A percentile compares a stretch with the other conserved stretches of the same genome.
These are phyloP conservation scores for Diospyros lotus DNA, from an alignment of 148 eudicot species.

Conservation along the genomic window DNA sequence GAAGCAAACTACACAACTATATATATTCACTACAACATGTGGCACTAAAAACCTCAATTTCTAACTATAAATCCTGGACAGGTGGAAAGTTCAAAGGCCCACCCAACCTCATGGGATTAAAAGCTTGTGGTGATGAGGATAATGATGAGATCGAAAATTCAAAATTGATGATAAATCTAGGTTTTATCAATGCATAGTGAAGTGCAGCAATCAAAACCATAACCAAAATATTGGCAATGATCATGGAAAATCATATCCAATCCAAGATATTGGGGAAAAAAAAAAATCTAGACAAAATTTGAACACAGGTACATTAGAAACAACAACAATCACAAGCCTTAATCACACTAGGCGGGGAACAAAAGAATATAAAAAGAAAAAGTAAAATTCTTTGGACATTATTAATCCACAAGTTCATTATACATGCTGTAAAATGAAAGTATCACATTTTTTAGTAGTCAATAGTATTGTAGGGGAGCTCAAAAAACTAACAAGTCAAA, in stretches of 20 bases:
- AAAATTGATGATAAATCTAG: neutral
- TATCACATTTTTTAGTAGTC: neutral
- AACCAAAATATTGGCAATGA: slow-evolving; percentile 2
- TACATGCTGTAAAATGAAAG: neutral
- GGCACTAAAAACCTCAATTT: neutral
- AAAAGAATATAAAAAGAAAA: no score
- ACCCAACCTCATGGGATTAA: neutral
- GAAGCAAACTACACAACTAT: slow-evolving; percentile 6
- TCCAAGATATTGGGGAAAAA: neutral
- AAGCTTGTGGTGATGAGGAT: no score
- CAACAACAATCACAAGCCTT: no score
- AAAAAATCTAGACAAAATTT: neutral
- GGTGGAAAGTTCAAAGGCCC: no score
- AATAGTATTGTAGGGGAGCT: neutral
- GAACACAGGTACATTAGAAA: neutral
- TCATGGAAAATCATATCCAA: slow-evolving; percentile 1
- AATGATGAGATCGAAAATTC: neutral
- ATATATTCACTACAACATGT: slow-evolving; percentile 1
- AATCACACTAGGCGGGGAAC: no score
- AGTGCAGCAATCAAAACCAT: neutral
- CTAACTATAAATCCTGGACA: neutral
- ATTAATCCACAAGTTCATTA: neutral
- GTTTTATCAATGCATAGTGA: neutral
- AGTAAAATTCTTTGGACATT: neutral
- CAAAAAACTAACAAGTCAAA: slow-evolving; percentile 6